Evolutionary conservation across 2,329 filamentous ascomycete genomes (phyloP), one percentile per base, ranked within the genome.

Genomic region (Thermomyces lanuginosus): DNA sequence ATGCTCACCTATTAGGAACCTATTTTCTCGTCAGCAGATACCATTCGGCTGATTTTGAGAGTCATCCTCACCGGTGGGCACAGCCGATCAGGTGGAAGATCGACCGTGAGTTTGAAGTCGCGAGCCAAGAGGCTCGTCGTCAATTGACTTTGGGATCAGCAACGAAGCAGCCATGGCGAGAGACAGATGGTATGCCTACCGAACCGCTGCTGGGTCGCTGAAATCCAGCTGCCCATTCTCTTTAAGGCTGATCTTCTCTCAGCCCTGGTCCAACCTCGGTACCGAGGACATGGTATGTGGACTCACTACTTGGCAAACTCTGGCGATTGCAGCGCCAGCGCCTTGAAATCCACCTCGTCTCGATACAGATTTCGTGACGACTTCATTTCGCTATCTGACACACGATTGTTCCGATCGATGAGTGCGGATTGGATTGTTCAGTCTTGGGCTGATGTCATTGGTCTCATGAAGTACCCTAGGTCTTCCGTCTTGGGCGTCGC

Each of bases 71-170:
- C 78, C 1, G 84, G 81, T 8, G 86, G 89, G 45, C 86, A 95
- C 1, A 98, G 61, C 12, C 86, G 65, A 48, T 92, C 73, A 14
- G 66, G 55, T 0, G 83, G 83, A 1, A 95, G 60, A 4, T 75
- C 61, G 8, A 93, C 56, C 1, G 59, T 44, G 6, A 95, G 53
- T 8, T 62, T 64, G 49, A 93, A 95, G 49, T 93, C 76, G 8
- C 66, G 54, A 32, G 68, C 69, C 10, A 95, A 61, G 2, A 93
- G 62, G 10, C 75, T 74, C 44, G 77, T 83, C 7, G 84, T 91
- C 25, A 95, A 61, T 40, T 66, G 57, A 40, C 67, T 69, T 34
- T 24, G 11, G 8, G 11, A 20, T 17, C 5, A 22, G 27, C 27
- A 27, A 8, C 36, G 18, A 34, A 28, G 41, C 27, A 34, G 31